Base-by-base conservation (phyloP, 257 asterid genomes). In the Leonotis leonurus region DNA sequence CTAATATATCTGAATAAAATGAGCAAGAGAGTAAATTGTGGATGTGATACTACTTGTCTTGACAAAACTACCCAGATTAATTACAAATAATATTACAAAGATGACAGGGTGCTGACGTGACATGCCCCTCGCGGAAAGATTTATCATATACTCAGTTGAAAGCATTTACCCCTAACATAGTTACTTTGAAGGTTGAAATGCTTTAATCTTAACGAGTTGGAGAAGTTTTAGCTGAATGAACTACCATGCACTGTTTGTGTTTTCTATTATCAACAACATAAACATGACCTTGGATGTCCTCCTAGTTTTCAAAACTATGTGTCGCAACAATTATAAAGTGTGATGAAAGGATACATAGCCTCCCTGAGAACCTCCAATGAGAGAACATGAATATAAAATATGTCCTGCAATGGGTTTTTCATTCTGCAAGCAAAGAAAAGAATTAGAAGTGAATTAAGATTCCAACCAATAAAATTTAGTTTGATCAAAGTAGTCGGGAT, bases 301-400 rank as follows among this genome's bases (percentile, higher is more conserved):
- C 46, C 30, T 65, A 8, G 37, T 67, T 65, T 67, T 70, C 64
- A 58, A 56, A 56, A 69, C 60, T 37, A 65, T 50, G 70, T 7
- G 6, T 48, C 51, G 14, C 53, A 65, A 62, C 22, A 58, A n/a
- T 53, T 29, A 64, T 43, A 45, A 58, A 45, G 74, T 60, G 65
- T 27, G 35, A 33, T 51, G 22, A 79, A 85, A 89, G 99, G 99
- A 93, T 93, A 93, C 99, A 80, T 89, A 66, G 97, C 96, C 80
- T 89, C 97, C 83, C 91, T 78, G 30, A 93, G 93, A 68, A 85
- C 96, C 86, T 83, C 88, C 94, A 93, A 71, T 55, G 95, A 87
- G 75, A 89, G 89, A 78, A 89, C 85, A 66, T 93, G 99, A 73
- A 89, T 87, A 73, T 79, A 78, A 70, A 82, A 83, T 44, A 78